phyloP scores from a whole-genome alignment of 2,329 filamentous ascomycete genomes.

The Fusarium sp. region DNA sequence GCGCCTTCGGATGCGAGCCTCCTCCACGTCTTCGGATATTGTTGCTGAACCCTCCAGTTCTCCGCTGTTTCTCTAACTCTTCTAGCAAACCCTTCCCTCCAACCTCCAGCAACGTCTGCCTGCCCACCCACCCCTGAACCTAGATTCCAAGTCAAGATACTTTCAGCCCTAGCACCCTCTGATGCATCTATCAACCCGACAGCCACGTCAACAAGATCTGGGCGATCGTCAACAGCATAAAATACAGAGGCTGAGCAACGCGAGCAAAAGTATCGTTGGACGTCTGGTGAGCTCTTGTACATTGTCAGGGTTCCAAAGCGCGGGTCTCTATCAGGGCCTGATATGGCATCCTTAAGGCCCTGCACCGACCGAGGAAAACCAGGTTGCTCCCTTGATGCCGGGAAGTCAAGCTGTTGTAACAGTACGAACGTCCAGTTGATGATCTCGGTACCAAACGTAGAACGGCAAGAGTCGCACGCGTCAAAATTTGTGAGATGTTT shows the following conservation, averaged over 20 bases:
- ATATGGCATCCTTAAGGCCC: slow-evolving; percentile 55
- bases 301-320: slow-evolving; percentile 60
- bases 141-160: slow-evolving; percentile 59
- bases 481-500: slow-evolving; percentile 60
- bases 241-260: slow-evolving; percentile 64
- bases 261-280: slow-evolving; percentile 65
- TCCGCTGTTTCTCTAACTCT: slow-evolving; percentile 38
- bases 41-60: slow-evolving; percentile 36
- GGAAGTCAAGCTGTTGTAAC: slow-evolving; percentile 58
- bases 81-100: slow-evolving; percentile 32
- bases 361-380: slow-evolving; percentile 31
- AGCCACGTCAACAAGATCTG: slow-evolving; percentile 60
- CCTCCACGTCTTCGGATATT: slow-evolving; percentile 28
- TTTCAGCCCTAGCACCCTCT: slow-evolving; percentile 64
- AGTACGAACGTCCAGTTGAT: slow-evolving; percentile 62
- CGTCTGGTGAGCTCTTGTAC: slow-evolving; percentile 61
- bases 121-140: slow-evolving; percentile 43
- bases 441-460: slow-evolving; percentile 60
- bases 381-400: not conserved
- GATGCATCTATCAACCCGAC: slow-evolving; percentile 61
- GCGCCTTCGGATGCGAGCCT: slow-evolving; percentile 3
- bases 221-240: slow-evolving; percentile 58
- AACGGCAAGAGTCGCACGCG: slow-evolving; percentile 64
- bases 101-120: slow-evolving; percentile 30
- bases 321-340: slow-evolving; percentile 49